phyloP scores from a whole-genome alignment of 140 eudicot genomes.

The Senecio squalidus region DNA sequence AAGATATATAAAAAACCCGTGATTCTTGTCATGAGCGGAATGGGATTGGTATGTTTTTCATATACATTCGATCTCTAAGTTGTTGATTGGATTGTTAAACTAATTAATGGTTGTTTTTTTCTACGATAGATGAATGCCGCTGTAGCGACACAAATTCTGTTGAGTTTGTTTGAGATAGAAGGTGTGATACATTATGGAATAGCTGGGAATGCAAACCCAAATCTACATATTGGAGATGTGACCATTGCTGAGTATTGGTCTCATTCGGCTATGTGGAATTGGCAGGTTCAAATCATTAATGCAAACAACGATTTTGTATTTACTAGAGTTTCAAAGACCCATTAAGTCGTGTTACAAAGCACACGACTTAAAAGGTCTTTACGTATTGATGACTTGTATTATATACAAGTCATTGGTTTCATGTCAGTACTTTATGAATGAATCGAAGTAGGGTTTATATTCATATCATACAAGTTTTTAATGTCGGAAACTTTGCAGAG shows the following conservation, averaged over 20 bases:
- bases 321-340: too few relatives aligned
- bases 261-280: slow-evolving; percentile 55
- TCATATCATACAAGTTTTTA: background rate
- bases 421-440: background rate
- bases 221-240: slow-evolving; percentile 52
- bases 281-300: slow-evolving; percentile 39
- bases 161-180: slow-evolving; percentile 44
- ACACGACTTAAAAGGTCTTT: background rate
- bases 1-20: slow-evolving; percentile 36
- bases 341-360: background rate
- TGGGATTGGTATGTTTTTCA: slow-evolving; percentile 41
- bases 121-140: slow-evolving; percentile 44
- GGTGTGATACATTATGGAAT: slow-evolving; percentile 67
- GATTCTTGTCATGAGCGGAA: slow-evolving; percentile 58
- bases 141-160: slow-evolving; percentile 42
- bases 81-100: background rate
- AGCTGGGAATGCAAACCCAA: slow-evolving; percentile 70
- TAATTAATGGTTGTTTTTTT: background rate
- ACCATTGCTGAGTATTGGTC: slow-evolving; percentile 55
- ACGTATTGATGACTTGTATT: background rate
- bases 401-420: background rate
- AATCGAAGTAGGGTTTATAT: background rate
- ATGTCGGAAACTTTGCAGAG: slow-evolving; percentile 35
- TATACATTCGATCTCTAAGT: background rate
- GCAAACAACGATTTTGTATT: background rate